phyloP scores from a whole-genome alignment of 2,329 filamentous ascomycete species.

The Pleurostoma richardsiae region DNA sequence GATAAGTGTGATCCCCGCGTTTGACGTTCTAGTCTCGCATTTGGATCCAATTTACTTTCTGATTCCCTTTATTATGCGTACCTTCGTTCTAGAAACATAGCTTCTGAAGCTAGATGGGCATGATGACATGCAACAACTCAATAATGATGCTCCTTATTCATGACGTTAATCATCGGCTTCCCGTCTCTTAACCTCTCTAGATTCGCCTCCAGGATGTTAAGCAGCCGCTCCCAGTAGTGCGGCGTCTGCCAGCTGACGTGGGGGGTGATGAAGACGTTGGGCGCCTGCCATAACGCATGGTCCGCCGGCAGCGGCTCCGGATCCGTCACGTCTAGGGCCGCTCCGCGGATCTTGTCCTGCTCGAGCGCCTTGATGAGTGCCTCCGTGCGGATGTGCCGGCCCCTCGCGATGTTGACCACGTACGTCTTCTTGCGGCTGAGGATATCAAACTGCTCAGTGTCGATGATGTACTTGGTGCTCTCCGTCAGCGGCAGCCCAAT shows the following conservation, averaged over 20 bases:
- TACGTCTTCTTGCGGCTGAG: slow-evolving; percentile 41
- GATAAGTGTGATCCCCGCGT: too few species aligned
- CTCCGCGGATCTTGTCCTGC: slow-evolving; percentile 37
- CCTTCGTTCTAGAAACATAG: too few species aligned
- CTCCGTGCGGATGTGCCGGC: slow-evolving; percentile 26
- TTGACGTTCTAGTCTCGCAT: too few species aligned
- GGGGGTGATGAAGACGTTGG: slow-evolving; percentile 54
- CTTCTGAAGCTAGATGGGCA: too few species aligned
- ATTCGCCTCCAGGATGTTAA: slow-evolving; percentile 20
- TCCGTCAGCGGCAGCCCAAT: slow-evolving; percentile 31
- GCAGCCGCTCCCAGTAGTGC: slow-evolving; percentile 13
- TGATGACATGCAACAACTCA: not conserved
- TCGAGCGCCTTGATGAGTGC: slow-evolving; percentile 53
- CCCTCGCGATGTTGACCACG: slow-evolving; percentile 62
- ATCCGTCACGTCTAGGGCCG: slow-evolving; percentile 66
- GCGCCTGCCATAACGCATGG: slow-evolving; percentile 59
- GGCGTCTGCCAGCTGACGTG: slow-evolving; percentile 26
- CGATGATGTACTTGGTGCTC: slow-evolving; percentile 35
- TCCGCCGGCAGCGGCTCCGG: slow-evolving; percentile 65
- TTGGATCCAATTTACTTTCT: too few species aligned
- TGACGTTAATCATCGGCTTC: slow-evolving; percentile 16
- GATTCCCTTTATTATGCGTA: too few species aligned
- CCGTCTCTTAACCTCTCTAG: slow-evolving; percentile 17
- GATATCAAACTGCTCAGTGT: slow-evolving; percentile 32
- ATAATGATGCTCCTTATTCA: slow-evolving; percentile 14